phyloP scores from a whole-genome alignment of 352 stramenopile genomes.

The Globisporangium megalacanthum region DNA sequence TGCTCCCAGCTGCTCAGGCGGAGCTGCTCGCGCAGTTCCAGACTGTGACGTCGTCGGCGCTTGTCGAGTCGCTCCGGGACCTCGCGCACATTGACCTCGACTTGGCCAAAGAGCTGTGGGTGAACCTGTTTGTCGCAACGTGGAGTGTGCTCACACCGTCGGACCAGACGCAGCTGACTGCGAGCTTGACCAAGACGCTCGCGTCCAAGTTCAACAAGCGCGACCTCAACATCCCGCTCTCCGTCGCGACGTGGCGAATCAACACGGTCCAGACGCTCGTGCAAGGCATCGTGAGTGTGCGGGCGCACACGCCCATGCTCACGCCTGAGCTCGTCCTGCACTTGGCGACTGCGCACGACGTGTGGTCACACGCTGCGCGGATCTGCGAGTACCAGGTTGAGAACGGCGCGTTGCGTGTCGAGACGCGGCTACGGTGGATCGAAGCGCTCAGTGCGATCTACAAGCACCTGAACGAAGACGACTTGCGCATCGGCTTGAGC shows the following conservation, averaged over 20 bases:
- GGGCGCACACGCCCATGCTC: conserved; percentile 53
- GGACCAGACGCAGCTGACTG: conserved; percentile 51
- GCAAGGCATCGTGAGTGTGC: conserved; percentile 61
- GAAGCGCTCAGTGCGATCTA: conserved; percentile 83
- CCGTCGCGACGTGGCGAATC: conserved; percentile 40
- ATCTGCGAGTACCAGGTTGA: conserved; percentile 85
- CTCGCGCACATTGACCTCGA: conserved; percentile 79
- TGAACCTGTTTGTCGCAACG: conserved; percentile 58
- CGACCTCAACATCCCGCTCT: conserved; percentile 71
- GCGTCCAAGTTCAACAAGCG: conserved; percentile 87
- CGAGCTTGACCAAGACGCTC: conserved; percentile 69
- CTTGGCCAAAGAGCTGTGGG: conserved; percentile 82
- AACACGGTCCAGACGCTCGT: conserved; percentile 86
- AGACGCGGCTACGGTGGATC: conserved; percentile 80
- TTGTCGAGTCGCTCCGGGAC: conserved; percentile 53
- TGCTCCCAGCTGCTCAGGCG: neutral
- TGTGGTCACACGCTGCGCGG: conserved; percentile 63
- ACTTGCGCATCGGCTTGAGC: conserved; percentile 74
- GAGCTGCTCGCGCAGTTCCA: conserved; percentile 27
- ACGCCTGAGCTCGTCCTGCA: conserved; percentile 83
- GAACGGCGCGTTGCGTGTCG: conserved; percentile 54
- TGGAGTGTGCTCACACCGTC: conserved; percentile 42
- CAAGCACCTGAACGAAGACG: conserved; percentile 82
- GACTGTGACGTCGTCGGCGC: conserved; percentile 26
- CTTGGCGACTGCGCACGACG: conserved; percentile 77